Percentiles rank a stretch among this genome's conserved stretches.
Evolutionary conservation across 78 protist species (phyloP).

Genomic region (Dictyostelium citrinum): DNA sequence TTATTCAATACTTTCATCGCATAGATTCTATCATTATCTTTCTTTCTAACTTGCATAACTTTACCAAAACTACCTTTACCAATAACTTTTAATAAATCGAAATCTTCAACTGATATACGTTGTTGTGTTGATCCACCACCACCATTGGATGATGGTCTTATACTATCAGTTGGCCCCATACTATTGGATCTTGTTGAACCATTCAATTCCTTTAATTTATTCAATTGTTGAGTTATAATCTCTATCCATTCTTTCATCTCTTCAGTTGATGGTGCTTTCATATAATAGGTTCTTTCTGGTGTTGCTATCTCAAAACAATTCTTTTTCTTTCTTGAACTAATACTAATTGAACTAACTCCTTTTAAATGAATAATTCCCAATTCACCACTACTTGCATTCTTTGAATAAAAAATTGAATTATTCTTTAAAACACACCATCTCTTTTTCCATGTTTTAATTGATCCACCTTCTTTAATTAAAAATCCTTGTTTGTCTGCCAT

Average conservation of each 20-base stretch:
- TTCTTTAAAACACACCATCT: slow-evolving; percentile 83
- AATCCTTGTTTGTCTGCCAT: slow-evolving; percentile 85
- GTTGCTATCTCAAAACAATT: slow-evolving; percentile 77
- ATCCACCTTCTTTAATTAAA: slow-evolving; percentile 78
- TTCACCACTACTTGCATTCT: slow-evolving; percentile 72
- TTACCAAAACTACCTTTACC: slow-evolving; percentile 90
- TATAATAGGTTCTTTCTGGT: slow-evolving; percentile 61
- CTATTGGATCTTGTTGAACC: background rate
- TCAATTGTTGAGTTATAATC: background rate
- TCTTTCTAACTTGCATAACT: slow-evolving; percentile 88
- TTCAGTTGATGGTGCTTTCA: slow-evolving; percentile 50
- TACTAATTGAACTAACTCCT: slow-evolving; percentile 2
- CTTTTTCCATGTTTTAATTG: slow-evolving; percentile 81
- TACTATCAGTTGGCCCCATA: background rate
- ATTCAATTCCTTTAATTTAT: background rate
- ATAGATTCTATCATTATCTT: slow-evolving; percentile 79
- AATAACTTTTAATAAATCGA: slow-evolving; percentile 83
- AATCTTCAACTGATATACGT: slow-evolving; percentile 75
- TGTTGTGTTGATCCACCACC: background rate
- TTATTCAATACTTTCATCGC: slow-evolving; percentile 80
- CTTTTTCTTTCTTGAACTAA: slow-evolving; percentile 55
- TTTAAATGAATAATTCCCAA: slow-evolving; percentile 64
- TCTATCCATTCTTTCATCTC: slow-evolving; percentile 74
- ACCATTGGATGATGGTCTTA: background rate
- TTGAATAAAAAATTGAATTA: slow-evolving; percentile 73